Conservation (phyloP, 345 rosid species). For the Acer negundo region DNA sequence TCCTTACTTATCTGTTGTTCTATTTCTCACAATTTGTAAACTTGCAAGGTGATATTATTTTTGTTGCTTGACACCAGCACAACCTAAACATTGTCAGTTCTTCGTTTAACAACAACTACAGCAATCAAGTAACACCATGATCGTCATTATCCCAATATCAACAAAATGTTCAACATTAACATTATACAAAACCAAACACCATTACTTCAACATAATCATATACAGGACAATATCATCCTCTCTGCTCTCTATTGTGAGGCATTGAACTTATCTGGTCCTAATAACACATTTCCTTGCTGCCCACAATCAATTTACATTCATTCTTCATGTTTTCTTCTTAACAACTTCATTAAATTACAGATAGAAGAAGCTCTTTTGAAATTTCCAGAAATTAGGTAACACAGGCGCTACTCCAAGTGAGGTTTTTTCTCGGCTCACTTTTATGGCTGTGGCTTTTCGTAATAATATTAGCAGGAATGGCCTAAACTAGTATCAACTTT, state of each 20-base stretch:
- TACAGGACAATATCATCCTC: slow-evolving; percentile 10
- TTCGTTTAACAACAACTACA: background rate
- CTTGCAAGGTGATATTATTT: too few species aligned
- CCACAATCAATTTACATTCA: background rate
- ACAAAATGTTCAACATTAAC: background rate
- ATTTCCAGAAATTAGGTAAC: background rate
- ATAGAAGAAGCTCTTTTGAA: background rate
- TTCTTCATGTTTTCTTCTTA: background rate
- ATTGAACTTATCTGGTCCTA: background rate
- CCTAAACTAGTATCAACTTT: background rate
- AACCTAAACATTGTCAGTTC: too few species aligned
- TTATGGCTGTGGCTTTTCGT: background rate
- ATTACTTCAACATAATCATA: slow-evolving; percentile 22
- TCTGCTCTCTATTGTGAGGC: background rate
- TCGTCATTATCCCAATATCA: background rate
- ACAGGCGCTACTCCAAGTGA: background rate
- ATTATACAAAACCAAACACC: background rate
- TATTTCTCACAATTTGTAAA: too few species aligned
- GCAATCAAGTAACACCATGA: background rate
- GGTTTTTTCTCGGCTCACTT: background rate
- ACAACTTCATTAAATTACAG: background rate
- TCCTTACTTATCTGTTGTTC: too few species aligned
- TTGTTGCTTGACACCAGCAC: too few species aligned
- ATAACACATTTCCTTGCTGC: background rate
- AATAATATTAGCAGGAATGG: slow-evolving; percentile 7